Conservation (phyloP, 2,329 filamentous ascomycete species). For the Thermomyces lanuginosus region DNA sequence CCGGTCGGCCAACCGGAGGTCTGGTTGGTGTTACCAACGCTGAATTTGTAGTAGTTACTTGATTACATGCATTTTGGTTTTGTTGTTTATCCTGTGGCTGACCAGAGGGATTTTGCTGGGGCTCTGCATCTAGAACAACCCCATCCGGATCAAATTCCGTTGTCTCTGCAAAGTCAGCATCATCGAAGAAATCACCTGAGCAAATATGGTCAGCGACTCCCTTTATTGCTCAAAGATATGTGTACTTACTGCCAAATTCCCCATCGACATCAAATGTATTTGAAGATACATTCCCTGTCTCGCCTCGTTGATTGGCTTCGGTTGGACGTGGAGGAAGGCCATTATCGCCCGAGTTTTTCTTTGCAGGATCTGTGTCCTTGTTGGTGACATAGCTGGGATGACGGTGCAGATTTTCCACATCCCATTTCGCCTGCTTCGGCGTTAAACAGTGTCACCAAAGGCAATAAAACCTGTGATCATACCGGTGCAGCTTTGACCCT, state of each 20-base stretch:
- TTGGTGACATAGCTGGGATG: constrained; percentile 57
- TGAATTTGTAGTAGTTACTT: too few species aligned
- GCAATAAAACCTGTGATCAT: constrained; percentile 8
- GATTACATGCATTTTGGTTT: constrained; percentile 6
- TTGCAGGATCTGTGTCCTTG: constrained; percentile 33
- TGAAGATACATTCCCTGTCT: constrained; percentile 10
- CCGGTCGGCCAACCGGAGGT: too few species aligned
- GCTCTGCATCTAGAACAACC: constrained; percentile 39
- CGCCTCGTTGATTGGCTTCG: constrained; percentile 15
- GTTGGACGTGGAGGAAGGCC: constrained; percentile 22
- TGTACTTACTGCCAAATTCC: constrained; percentile 27
- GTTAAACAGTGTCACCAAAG: constrained; percentile 1
- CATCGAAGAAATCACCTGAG: constrained; percentile 49
- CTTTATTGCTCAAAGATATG: neutral
- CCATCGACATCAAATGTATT: constrained; percentile 23
- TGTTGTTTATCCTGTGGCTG: constrained; percentile 13
- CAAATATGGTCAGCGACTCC: neutral
- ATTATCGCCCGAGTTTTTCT: constrained; percentile 31
- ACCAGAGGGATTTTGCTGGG: constrained; percentile 14
- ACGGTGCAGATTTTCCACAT: constrained; percentile 63
- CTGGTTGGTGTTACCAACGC: too few species aligned
- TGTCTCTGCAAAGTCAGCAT: constrained; percentile 56
- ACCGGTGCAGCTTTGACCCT: constrained; percentile 66
- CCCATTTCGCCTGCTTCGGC: constrained; percentile 47
- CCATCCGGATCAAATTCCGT: constrained; percentile 63